These are phyloP conservation scores for Boechera divaricarpa DNA, from an alignment of 345 rosid genomes.

Conservation along the genomic window DNA sequence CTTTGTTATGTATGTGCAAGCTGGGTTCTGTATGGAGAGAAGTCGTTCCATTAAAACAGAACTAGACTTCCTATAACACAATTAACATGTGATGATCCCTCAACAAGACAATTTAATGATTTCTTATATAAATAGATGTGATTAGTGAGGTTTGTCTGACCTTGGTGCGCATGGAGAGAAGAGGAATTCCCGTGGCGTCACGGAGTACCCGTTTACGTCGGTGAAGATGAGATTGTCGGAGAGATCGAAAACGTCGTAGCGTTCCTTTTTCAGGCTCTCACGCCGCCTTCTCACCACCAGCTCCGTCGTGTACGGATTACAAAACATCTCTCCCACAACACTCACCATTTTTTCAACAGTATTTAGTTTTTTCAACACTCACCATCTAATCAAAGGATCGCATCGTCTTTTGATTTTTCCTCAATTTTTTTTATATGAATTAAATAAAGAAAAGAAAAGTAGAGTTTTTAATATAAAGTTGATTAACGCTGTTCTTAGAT, in stretches of 20 bases:
- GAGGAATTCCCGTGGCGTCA: constrained; percentile 58
- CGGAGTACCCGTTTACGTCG: constrained; percentile 59
- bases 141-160: constrained; percentile 33
- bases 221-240: too few relatives aligned
- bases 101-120: background rate
- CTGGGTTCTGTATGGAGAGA: background rate
- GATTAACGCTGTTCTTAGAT: constrained; percentile 33
- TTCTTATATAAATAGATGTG: background rate
- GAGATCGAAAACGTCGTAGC: constrained; percentile 54
- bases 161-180: constrained; percentile 62
- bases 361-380: constrained; percentile 1
- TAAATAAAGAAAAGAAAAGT: constrained; percentile 13
- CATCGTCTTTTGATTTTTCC: background rate
- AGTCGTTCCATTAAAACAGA: constrained; percentile 16
- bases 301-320: constrained; percentile 62
- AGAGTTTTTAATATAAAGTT: constrained; percentile 9
- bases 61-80: background rate
- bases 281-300: constrained; percentile 55
- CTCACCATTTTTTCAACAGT: constrained; percentile 39
- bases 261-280: constrained; percentile 46
- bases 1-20: background rate
- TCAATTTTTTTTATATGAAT: background rate
- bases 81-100: constrained; percentile 18
- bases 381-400: constrained; percentile 8
- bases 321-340: constrained; percentile 58